Base-by-base conservation (phyloP, 1,139 yeast genomes). In the Geotrichum siamense region DNA sequence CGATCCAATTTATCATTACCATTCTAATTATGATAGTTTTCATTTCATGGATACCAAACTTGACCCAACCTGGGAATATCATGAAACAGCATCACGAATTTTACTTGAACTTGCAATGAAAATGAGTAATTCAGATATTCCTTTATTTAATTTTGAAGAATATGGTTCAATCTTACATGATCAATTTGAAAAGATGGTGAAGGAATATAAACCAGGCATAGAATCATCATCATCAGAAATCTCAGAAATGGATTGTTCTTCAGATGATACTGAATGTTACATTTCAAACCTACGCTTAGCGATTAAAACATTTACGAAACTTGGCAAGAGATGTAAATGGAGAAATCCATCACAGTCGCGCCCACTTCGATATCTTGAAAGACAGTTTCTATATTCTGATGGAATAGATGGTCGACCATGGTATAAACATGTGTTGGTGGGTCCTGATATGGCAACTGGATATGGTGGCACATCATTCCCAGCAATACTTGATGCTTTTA, bases 381-480 rank as follows among this genome's bases (percentile, higher is more conserved):
- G 91, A 56, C 65, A 71, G 50, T 83, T 85, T 63, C 62, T 83
- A 44, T 68, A 75, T 57, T 67, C 71, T 25, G 65, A 72, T 2
- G 96, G 96, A 2, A 72, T 86, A 43, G 74, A 71, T 25, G 31
- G n/a, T 12, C 74, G 96, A 57, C 68, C 74, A n/a, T 86, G 95
- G 94, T 87, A 81, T 67, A 84, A 80, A 64, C 95, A 87, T 63
- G 72, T 83, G 50, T 76, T 84, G 3, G 85, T 74, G 61, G 94
- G 94, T 2, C 79, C 91, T 43, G 94, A 94, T 3, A 70, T 93
- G 57, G 79, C 72, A 62, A 82, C 94, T 2, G 96, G 96, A 1
- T 86, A 86, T 56, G 82, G 84, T 17, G 94, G 94, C 1, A 87
- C 82, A 55, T 75, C 79, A 16, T 71, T 82, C 51, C 95, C 96